phyloP scores from a whole-genome alignment of 352 stramenopile species.

The Phytopythium montanum region DNA sequence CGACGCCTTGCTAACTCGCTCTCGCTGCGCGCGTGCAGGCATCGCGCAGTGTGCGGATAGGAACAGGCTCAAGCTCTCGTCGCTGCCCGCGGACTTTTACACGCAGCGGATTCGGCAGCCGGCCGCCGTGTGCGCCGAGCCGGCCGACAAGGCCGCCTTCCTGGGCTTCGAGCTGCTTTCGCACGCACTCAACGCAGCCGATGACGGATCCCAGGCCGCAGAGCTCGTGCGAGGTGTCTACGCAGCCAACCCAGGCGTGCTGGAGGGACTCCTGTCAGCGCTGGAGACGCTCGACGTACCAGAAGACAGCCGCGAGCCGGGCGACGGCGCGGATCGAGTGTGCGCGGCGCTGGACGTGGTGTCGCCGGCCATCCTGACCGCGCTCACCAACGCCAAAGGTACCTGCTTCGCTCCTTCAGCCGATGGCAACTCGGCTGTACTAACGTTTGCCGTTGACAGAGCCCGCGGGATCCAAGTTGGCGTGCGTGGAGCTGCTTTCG shows the following conservation, averaged over 20 bases:
- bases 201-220: conserved; percentile 3
- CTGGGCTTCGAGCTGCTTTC: conserved; percentile 39
- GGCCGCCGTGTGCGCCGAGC: conserved; percentile 37
- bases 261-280: conserved; percentile 37
- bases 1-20: too few relatives aligned
- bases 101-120: conserved; percentile 26
- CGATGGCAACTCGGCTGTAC: neutral
- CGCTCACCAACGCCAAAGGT: conserved; percentile 31
- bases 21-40: neutral
- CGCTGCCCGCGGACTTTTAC: neutral
- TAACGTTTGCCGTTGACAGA: conserved; percentile 6
- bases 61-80: neutral
- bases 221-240: conserved; percentile 31
- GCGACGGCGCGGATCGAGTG: neutral
- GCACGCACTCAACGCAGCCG: conserved; percentile 16
- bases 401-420: neutral
- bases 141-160: conserved; percentile 43
- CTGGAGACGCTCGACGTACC: conserved; percentile 17
- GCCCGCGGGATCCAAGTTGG: conserved; percentile 20
- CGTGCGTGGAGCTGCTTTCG: conserved; percentile 32
- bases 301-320: conserved; percentile 4
- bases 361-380: conserved; percentile 24
- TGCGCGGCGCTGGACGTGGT: conserved; percentile 18
- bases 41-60: neutral
- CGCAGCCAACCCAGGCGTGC: conserved; percentile 31